Evolutionary conservation across 1,139 yeast species (phyloP).

Genomic region (Candida smagusa): DNA sequence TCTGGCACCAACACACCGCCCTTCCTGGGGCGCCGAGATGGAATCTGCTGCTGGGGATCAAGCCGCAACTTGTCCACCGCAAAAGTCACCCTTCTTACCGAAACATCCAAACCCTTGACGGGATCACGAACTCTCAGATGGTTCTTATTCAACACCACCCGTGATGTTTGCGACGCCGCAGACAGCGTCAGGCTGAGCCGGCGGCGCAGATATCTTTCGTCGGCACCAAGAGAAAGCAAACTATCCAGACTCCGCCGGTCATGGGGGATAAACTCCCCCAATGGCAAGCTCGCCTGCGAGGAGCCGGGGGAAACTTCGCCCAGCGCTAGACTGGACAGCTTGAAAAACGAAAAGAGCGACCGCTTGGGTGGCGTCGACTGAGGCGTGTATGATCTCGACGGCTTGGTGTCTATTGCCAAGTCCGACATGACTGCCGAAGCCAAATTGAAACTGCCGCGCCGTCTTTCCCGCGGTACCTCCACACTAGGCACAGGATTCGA

Average conservation of each 20-base stretch:
- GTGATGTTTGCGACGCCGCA: slow-evolving; percentile 1
- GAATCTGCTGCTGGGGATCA: slow-evolving; percentile 96
- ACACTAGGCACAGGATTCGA: slow-evolving; percentile 21
- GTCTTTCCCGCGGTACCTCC: slow-evolving; percentile 4
- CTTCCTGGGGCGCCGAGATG: slow-evolving; percentile 75
- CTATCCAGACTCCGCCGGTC: not conserved
- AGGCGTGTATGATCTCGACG: not conserved
- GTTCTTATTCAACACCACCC: slow-evolving; percentile 48
- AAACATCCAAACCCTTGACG: slow-evolving; percentile 35
- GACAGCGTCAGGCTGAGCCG: not conserved
- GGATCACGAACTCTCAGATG: slow-evolving; percentile 33
- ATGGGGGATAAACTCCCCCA: not conserved
- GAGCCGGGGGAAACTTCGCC: not conserved
- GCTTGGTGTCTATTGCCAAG: slow-evolving; percentile 4
- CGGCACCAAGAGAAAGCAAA: not conserved
- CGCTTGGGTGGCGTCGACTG: not conserved
- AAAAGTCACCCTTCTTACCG: slow-evolving; percentile 69
- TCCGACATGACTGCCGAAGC: slow-evolving; percentile 8
- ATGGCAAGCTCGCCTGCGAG: not conserved
- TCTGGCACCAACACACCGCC: slow-evolving; percentile 82
- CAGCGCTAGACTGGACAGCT: not conserved
- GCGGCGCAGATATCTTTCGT: not conserved
- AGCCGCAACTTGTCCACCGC: slow-evolving; percentile 63
- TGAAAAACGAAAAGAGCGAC: slow-evolving; percentile 1
- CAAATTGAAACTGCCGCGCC: slow-evolving; percentile 18